Conservation (phyloP, 345 rosid species). For the Melastoma malabathricum region DNA sequence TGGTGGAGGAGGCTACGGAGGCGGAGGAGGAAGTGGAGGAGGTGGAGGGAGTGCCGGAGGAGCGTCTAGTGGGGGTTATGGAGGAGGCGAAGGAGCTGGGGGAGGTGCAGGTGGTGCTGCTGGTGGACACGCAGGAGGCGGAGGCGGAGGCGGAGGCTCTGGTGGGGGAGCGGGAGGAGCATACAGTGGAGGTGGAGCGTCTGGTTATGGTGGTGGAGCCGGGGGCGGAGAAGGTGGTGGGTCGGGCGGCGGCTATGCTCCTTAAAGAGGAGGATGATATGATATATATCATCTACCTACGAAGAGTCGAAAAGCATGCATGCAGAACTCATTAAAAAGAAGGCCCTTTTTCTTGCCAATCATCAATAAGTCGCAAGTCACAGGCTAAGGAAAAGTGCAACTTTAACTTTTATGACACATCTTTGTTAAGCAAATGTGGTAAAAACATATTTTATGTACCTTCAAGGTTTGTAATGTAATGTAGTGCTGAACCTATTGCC, state of each 20-base stretch:
- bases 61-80: constrained; percentile 12
- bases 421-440: too few relatives aligned
- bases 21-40: constrained; percentile 17
- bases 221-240: constrained; percentile 25
- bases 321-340: too few relatives aligned
- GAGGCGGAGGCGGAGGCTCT: constrained; percentile 18
- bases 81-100: constrained; percentile 10
- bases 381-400: too few relatives aligned
- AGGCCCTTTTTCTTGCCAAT: too few relatives aligned
- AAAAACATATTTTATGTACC: too few relatives aligned
- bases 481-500: too few relatives aligned
- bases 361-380: too few relatives aligned
- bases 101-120: constrained; percentile 19
- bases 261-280: constrained; percentile 1
- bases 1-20: constrained; percentile 13
- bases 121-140: constrained; percentile 5
- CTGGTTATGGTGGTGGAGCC: constrained; percentile 26
- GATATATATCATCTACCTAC: too few relatives aligned
- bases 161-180: constrained; percentile 20
- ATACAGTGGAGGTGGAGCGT: constrained; percentile 23
- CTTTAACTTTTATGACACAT: too few relatives aligned
- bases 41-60: constrained; percentile 17
- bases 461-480: too few relatives aligned
- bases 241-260: constrained; percentile 9
- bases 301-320: too few relatives aligned